phyloP scores from a whole-genome alignment of 352 stramenopile species.

The Phytophthora hybrid region DNA sequence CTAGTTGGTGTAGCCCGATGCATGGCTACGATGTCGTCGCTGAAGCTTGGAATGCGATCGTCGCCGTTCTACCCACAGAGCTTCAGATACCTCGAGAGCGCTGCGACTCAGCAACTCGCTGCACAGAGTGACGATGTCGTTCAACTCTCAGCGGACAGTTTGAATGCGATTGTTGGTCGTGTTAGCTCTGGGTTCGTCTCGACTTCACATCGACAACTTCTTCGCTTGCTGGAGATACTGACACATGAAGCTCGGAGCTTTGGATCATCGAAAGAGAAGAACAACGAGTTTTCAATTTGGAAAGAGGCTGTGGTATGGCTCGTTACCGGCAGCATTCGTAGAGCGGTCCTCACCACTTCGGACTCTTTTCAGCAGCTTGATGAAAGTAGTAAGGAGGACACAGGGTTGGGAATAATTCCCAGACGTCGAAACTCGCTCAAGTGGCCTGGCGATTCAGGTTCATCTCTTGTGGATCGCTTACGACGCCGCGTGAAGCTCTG shows the following conservation, averaged over 20 bases:
- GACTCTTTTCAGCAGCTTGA: not conserved
- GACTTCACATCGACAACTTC: slow-evolving; percentile 39
- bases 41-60: slow-evolving; percentile 11
- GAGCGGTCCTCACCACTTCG: not conserved
- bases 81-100: slow-evolving; percentile 41
- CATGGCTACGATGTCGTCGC: slow-evolving; percentile 29
- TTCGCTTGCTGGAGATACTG: slow-evolving; percentile 32
- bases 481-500: slow-evolving; percentile 34
- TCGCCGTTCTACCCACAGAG: slow-evolving; percentile 43
- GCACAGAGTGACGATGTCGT: slow-evolving; percentile 7
- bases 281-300: not conserved
- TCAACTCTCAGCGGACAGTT: not conserved
- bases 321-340: slow-evolving; percentile 1
- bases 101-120: slow-evolving; percentile 15
- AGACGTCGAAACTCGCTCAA: slow-evolving; percentile 17
- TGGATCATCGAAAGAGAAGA: not conserved
- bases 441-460: not conserved
- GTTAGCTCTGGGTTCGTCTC: slow-evolving; percentile 38
- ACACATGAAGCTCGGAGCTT: not conserved
- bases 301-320: slow-evolving; percentile 24
- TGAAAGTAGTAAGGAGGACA: not conserved
- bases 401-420: not conserved
- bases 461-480: slow-evolving; percentile 37
- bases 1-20: slow-evolving; percentile 30
- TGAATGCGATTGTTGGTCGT: slow-evolving; percentile 14